Evolutionary conservation across 192 early-diverging fungal genomes (phyloP).

Genomic region (Chytriomyces sp.): DNA sequence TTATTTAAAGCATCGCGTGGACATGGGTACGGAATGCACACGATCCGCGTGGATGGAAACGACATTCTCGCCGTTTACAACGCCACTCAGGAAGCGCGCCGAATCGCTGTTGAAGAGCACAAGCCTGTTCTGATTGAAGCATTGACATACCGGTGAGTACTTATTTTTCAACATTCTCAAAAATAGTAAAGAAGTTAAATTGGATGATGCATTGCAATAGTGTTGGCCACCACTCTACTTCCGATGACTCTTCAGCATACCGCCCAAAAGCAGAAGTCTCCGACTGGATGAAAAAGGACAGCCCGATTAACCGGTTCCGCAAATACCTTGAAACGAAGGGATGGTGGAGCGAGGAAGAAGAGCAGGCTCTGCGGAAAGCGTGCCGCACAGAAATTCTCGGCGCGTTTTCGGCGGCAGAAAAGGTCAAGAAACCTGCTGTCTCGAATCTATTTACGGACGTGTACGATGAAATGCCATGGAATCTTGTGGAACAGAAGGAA

Average conservation of each 20-base stretch:
- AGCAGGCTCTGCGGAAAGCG: constrained; percentile 62
- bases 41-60: constrained; percentile 97
- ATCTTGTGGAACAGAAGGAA: constrained; percentile 75
- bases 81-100: constrained; percentile 81
- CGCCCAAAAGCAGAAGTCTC: constrained; percentile 90
- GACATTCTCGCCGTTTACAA: constrained; percentile 96
- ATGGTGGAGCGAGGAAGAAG: constrained; percentile 83
- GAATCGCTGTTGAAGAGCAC: constrained; percentile 80
- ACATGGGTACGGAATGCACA: constrained; percentile 96
- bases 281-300: constrained; percentile 84
- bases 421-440: constrained; percentile 83
- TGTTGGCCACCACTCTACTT: constrained; percentile 95
- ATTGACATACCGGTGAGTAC: constrained; percentile 86
- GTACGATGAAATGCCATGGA: constrained; percentile 82
- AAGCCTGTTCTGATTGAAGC: constrained; percentile 95
- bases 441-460: constrained; percentile 90
- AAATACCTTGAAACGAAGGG: constrained; percentile 84
- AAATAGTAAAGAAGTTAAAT: neutral
- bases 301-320: constrained; percentile 87
- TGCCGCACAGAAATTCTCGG: constrained; percentile 75
- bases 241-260: constrained; percentile 96
- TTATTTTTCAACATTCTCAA: neutral
- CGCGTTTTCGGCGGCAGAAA: constrained; percentile 84
- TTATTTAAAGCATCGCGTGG: constrained; percentile 73
- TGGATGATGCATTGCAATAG: constrained; percentile 4